Evolutionary conservation across 2,329 filamentous ascomycete genomes (phyloP).

Genomic region (Plenodomus tracheiphilus): DNA sequence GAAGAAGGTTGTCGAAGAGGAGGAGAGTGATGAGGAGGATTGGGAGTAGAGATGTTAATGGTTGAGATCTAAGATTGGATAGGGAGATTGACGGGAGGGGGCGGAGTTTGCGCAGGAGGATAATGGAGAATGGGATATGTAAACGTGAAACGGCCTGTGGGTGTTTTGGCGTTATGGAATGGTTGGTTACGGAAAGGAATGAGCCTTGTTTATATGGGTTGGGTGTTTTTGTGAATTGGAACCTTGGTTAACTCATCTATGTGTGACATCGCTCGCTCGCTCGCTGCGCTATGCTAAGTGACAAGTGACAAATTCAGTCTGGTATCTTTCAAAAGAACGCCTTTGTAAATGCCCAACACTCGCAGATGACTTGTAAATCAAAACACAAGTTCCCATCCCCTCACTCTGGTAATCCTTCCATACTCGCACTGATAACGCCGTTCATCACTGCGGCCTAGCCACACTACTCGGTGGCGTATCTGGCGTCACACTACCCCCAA

Average conservation of each 20-base stretch:
- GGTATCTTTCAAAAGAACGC: conserved; percentile 10
- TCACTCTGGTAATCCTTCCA: background rate
- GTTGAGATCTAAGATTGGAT: background rate
- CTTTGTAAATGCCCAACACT: background rate
- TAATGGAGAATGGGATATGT: background rate
- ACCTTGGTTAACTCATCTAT: background rate
- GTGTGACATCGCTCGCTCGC: background rate
- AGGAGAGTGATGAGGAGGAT: conserved; percentile 73
- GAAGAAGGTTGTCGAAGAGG: conserved; percentile 54
- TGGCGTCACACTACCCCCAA: conserved; percentile 19
- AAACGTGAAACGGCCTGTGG: background rate
- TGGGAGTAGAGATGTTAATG: conserved; percentile 62
- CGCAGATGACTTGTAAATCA: background rate
- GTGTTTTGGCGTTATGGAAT: background rate
- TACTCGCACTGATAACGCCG: no score
- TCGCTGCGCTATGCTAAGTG: conserved; percentile 4
- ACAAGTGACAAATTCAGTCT: background rate
- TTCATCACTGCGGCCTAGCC: conserved; percentile 9
- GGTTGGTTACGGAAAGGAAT: background rate
- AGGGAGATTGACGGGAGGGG: background rate
- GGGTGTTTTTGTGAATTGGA: background rate
- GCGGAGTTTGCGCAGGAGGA: background rate
- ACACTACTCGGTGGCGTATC: conserved; percentile 35
- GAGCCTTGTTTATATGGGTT: background rate
- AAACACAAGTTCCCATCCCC: no score